Conservation (phyloP, 192 early-diverging fungal genomes). For the Jimgerdemannia lactiflua region DNA sequence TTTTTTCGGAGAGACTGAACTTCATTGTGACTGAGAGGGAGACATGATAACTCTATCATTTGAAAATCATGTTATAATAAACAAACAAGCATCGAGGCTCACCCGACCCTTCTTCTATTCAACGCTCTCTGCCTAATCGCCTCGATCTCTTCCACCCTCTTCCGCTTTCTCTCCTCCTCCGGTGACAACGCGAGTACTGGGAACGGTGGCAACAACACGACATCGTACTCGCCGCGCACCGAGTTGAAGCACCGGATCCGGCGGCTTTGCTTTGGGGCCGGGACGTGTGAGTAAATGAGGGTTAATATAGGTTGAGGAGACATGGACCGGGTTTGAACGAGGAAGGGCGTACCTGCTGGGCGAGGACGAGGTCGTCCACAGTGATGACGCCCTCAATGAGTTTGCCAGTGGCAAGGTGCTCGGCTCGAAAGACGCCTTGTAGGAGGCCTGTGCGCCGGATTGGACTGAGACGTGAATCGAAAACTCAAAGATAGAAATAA, state of each 20-base stretch:
- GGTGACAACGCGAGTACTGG: neutral
- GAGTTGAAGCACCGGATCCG: conserved; percentile 57
- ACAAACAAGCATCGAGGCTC: no score
- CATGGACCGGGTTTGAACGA: neutral
- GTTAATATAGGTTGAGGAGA: neutral
- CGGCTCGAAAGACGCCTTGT: conserved; percentile 38
- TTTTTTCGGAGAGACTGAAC: no score
- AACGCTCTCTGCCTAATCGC: no score
- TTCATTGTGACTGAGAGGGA: no score
- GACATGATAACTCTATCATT: no score
- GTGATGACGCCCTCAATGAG: conserved; percentile 37
- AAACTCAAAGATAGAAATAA: neutral
- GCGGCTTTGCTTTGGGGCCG: conserved; percentile 31
- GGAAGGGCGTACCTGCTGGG: conserved; percentile 35
- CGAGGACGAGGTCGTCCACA: conserved; percentile 37
- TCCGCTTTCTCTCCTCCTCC: neutral
- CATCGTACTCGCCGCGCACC: conserved; percentile 43
- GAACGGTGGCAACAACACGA: conserved; percentile 16
- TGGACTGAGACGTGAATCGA: neutral
- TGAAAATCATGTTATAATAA: no score
- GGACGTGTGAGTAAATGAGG: conserved; percentile 3
- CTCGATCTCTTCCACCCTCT: no score
- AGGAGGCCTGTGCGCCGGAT: conserved; percentile 34
- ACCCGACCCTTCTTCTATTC: no score
- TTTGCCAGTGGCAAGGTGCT: conserved; percentile 33